A percentile compares a stretch with the other conserved stretches of the same genome.
These are phyloP conservation scores for Onygenales sp. DNA, from an alignment of 2,329 filamentous ascomycete species.

Conservation along the genomic window DNA sequence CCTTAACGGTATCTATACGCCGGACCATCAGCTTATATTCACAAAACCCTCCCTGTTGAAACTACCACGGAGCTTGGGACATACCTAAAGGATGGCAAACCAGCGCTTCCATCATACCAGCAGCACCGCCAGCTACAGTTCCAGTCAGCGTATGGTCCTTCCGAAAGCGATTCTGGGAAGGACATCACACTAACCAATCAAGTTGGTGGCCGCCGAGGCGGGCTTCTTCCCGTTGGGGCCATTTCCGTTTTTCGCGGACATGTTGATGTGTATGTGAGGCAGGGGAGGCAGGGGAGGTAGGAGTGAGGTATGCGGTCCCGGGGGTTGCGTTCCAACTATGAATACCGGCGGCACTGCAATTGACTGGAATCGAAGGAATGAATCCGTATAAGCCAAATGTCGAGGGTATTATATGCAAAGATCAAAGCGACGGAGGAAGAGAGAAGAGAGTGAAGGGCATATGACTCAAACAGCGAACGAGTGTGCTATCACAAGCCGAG, in stretches of 20 bases:
- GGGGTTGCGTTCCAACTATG: no score
- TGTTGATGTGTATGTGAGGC: conserved; percentile 18
- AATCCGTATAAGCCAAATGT: no score
- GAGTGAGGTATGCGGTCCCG: neutral
- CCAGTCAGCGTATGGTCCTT: conserved; percentile 11
- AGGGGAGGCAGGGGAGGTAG: neutral
- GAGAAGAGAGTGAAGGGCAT: neutral
- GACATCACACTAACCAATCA: conserved; percentile 59
- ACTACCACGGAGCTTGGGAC: conserved; percentile 15
- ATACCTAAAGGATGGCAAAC: conserved; percentile 86
- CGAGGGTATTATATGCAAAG: neutral
- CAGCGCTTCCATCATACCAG: conserved; percentile 98
- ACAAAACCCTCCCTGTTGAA: neutral
- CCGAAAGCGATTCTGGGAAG: conserved; percentile 13
- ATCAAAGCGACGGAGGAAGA: neutral
- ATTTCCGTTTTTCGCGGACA: conserved; percentile 49
- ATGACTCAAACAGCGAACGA: neutral
- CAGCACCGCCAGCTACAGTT: conserved; percentile 73
- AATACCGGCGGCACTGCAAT: no score
- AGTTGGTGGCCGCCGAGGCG: conserved; percentile 76
- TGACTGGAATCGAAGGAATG: no score
- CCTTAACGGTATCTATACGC: conserved; percentile 81
- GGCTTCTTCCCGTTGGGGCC: conserved; percentile 55
- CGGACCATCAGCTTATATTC: conserved; percentile 12
- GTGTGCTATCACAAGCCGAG: neutral